phyloP scores from a whole-genome alignment of 2,329 filamentous ascomycete genomes.

The Grosmannia clavigera region DNA sequence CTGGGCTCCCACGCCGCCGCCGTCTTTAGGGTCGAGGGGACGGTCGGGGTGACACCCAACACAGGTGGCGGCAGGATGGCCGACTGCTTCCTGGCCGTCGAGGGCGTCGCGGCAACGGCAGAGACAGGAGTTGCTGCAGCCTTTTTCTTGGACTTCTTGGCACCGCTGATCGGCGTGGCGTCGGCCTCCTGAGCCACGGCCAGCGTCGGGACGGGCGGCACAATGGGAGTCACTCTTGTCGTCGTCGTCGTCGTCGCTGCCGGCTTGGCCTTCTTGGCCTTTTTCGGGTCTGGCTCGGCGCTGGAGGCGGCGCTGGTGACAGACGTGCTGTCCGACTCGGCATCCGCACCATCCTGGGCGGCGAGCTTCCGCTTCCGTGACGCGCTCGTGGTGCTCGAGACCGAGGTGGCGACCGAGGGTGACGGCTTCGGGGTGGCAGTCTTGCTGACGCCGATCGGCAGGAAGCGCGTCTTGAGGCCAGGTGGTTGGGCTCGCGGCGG shows the following conservation, averaged over 20 bases:
- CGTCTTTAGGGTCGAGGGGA: no score
- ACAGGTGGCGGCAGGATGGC: constrained; percentile 4
- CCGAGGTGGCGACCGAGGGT: constrained; percentile 8
- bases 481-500: constrained; percentile 51
- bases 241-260: background rate
- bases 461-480: constrained; percentile 54
- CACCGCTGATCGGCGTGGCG: background rate
- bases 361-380: constrained; percentile 28
- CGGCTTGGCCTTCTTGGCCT: constrained; percentile 20
- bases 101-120: background rate
- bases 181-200: background rate
- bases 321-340: constrained; percentile 8
- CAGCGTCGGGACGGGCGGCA: constrained; percentile 9
- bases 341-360: constrained; percentile 8
- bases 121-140: background rate
- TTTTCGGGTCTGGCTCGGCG: constrained; percentile 14
- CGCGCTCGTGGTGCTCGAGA: constrained; percentile 11
- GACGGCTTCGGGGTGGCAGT: background rate
- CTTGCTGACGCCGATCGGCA: constrained; percentile 45
- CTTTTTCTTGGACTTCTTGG: background rate
- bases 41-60: background rate
- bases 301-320: background rate
- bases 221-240: constrained; percentile 14
- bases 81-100: constrained; percentile 1
- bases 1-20: background rate